Conservation (phyloP, 345 rosid species). For the Citrus maxima region DNA sequence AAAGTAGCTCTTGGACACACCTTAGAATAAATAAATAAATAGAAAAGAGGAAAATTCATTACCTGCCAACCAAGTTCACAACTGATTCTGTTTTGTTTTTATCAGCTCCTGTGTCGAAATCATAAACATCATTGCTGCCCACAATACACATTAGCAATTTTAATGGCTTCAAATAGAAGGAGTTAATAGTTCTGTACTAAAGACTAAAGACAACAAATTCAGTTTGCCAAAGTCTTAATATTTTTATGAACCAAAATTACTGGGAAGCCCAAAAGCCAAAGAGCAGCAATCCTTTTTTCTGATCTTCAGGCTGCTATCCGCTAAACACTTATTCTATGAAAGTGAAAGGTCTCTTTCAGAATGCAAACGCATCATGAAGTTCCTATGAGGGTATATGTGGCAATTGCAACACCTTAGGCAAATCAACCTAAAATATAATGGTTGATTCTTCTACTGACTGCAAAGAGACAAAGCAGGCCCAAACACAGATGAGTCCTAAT, state of each 20-base stretch:
- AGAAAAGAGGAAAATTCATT: background rate
- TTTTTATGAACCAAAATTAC: background rate
- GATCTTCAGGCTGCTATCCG: background rate
- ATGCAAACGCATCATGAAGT: background rate
- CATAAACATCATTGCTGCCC: slow-evolving; percentile 93
- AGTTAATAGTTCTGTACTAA: background rate
- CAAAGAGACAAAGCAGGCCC: background rate
- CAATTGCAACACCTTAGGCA: background rate
- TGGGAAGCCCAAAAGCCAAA: background rate
- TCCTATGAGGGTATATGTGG: background rate
- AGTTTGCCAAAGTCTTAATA: background rate
- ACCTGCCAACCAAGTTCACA: slow-evolving; percentile 83
- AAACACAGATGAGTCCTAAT: background rate
- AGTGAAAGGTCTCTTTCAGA: background rate
- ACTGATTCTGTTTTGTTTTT: slow-evolving; percentile 85
- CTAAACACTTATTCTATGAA: background rate
- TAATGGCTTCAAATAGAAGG: slow-evolving; percentile 11
- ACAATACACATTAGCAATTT: slow-evolving; percentile 23
- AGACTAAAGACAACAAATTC: background rate
- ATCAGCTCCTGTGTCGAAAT: slow-evolving; percentile 95
- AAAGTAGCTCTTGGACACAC: background rate
- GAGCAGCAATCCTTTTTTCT: background rate
- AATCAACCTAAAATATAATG: background rate
- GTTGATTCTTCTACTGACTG: background rate
- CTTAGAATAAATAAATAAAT: too few species aligned